Evolutionary conservation across 129 eudicot species (phyloP).

Genomic region (Chrysanthemum makinoi): DNA sequence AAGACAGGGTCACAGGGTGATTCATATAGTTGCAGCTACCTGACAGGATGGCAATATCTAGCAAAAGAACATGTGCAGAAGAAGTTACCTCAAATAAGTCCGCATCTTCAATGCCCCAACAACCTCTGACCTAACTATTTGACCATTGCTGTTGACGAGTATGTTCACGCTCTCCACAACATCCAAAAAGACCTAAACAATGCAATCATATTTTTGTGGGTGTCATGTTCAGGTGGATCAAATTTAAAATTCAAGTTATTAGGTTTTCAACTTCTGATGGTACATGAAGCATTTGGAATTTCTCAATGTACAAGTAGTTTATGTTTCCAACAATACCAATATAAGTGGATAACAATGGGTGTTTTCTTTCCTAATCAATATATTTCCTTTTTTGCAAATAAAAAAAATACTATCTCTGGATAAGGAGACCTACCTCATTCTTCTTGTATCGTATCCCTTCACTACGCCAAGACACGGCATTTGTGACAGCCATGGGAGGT

Average conservation of each 20-base stretch:
- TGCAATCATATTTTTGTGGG: neutral
- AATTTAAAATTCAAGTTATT: neutral
- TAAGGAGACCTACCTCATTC: constrained; percentile 65
- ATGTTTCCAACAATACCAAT: too few species aligned
- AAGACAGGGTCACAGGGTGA: neutral
- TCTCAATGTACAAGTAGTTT: too few species aligned
- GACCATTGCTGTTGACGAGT: constrained; percentile 95
- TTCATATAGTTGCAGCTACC: constrained; percentile 7
- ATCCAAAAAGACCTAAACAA: constrained; percentile 83
- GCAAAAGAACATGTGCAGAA: neutral
- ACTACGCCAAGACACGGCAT: constrained; percentile 99
- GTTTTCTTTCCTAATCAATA: too few species aligned
- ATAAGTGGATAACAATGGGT: too few species aligned
- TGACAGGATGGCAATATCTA: neutral
- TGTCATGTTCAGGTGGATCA: too few species aligned
- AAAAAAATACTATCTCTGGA: neutral
- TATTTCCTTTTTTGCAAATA: too few species aligned
- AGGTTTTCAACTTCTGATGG: too few species aligned
- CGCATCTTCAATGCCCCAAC: constrained; percentile 98
- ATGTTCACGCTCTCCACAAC: constrained; percentile 99
- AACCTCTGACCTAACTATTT: constrained; percentile 91
- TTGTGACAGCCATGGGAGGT: constrained; percentile 99
- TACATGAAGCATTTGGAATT: too few species aligned
- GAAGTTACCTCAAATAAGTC: constrained; percentile 77
- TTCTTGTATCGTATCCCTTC: constrained; percentile 93